Evolutionary conservation across 768 basidiomycete species (phyloP), one percentile per base, ranked within the genome.

Genomic region (Xerocomus potaroensis): DNA sequence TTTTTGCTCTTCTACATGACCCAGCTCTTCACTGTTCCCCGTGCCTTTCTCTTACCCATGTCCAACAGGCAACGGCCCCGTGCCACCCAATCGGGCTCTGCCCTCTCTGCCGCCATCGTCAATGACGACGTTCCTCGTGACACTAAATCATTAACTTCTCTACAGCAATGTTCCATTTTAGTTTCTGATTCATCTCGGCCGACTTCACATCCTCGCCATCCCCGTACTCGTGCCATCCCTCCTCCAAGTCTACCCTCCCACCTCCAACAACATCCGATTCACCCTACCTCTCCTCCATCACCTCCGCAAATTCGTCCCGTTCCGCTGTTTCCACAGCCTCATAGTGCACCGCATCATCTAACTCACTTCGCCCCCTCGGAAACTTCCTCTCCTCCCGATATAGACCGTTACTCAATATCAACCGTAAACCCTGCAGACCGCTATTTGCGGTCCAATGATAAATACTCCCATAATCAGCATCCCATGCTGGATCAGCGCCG

Each of bases 401-500:
- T 66, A 59, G 74, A 72, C 54, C 68, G 64, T 62, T 68, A 62
- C 67, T 55, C 59, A 62, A 66, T 62, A n/a, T n/a, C n/a, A n/a
- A n/a, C n/a, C 35, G 36, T 50, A 56, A 55, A 72, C 59, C 63
- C 63, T 62, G 60, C 69, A 45, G 69, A 69, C 55, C 70, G n/a
- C n/a, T n/a, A 69, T 65, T 62, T 72, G 63, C 73, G 70, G 61
- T 58, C 57, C 49, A 63, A 45, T 50, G 65, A 65, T 63, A 64
- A 62, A 60, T 56, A 67, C 59, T 50, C 63, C 54, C 64, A 60
- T 56, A 65, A 57, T 63, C 64, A 56, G 59, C 51, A 56, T 58
- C 54, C 69, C 47, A 60, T 71, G 52, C 65, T 76, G 47, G 80
- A 81, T 68, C 79, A 80, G 43, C 72, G 82, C 59, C 79, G 83